Evolutionary conservation across 2,329 filamentous ascomycete genomes (phyloP).

Genomic region (Dactylellina drechsleri): DNA sequence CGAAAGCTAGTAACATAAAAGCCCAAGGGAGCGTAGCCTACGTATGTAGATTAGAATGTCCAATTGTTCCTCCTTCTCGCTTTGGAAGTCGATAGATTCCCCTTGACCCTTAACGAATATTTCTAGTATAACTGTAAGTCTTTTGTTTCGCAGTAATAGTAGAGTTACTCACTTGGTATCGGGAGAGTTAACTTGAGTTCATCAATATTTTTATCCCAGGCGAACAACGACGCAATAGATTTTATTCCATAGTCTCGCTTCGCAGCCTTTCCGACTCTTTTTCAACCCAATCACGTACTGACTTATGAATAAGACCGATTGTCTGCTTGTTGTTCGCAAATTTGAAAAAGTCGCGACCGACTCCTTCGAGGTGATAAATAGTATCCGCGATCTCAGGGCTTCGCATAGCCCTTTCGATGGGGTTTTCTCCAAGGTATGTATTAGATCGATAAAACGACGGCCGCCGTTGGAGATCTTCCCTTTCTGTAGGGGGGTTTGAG

Average conservation of each 20-base stretch:
- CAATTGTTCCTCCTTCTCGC: constrained; percentile 11
- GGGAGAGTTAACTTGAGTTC: constrained; percentile 23
- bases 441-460: background rate
- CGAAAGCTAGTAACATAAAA: background rate
- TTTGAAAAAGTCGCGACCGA: constrained; percentile 39
- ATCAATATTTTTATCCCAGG: constrained; percentile 13
- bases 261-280: constrained; percentile 26
- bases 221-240: constrained; percentile 1
- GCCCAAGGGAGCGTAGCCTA: background rate
- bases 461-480: background rate
- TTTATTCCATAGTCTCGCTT: constrained; percentile 5
- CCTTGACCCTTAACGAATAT: constrained; percentile 27
- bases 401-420: constrained; percentile 20
- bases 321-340: constrained; percentile 25
- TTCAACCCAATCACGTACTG: constrained; percentile 43
- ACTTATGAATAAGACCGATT: constrained; percentile 36
- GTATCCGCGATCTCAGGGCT: constrained; percentile 41
- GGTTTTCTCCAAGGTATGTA: constrained; percentile 1
- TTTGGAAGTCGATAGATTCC: constrained; percentile 16
- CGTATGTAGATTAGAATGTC: constrained; percentile 32
- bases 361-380: constrained; percentile 23
- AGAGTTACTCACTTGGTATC: constrained; percentile 25
- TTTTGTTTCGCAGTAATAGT: background rate
- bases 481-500: background rate
- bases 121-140: background rate